Evolutionary conservation across 805 yeast species (phyloP).

Genomic region (Barnettozyma sp.): DNA sequence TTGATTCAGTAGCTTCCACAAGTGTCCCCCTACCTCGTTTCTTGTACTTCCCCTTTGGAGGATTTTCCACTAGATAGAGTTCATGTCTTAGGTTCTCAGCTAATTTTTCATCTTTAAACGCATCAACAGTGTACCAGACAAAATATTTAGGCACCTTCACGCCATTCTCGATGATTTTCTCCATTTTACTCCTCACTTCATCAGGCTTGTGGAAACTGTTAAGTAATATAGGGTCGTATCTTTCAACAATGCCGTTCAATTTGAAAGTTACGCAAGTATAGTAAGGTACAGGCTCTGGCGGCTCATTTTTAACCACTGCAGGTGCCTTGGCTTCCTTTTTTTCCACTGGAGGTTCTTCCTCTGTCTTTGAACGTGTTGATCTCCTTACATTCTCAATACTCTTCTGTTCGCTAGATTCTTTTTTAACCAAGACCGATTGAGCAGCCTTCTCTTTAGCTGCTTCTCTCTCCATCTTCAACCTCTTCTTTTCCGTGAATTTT

Average conservation of each 20-base stretch:
- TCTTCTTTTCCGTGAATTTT: constrained; percentile 18
- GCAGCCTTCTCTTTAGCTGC: constrained; percentile 24
- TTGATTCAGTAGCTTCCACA: not conserved
- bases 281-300: constrained; percentile 32
- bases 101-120: constrained; percentile 56
- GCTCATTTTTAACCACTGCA: constrained; percentile 9
- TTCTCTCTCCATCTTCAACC: constrained; percentile 19
- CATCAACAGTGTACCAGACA: constrained; percentile 82
- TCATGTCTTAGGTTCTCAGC: constrained; percentile 60
- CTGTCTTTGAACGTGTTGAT: constrained; percentile 6
- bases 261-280: constrained; percentile 61
- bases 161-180: constrained; percentile 50
- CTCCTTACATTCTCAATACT: constrained; percentile 33
- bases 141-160: constrained; percentile 52
- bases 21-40: constrained; percentile 22
- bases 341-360: not conserved
- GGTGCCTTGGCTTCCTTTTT: constrained; percentile 1
- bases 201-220: constrained; percentile 57
- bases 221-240: constrained; percentile 55
- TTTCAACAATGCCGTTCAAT: constrained; percentile 56
- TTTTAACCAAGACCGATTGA: constrained; percentile 19
- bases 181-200: constrained; percentile 57
- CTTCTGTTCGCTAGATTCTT: constrained; percentile 20
- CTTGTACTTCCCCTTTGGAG: constrained; percentile 31
- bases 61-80: constrained; percentile 46